Evolutionary conservation across 2,329 filamentous ascomycete species (phyloP).

Genomic region (Epichloe scottii): DNA sequence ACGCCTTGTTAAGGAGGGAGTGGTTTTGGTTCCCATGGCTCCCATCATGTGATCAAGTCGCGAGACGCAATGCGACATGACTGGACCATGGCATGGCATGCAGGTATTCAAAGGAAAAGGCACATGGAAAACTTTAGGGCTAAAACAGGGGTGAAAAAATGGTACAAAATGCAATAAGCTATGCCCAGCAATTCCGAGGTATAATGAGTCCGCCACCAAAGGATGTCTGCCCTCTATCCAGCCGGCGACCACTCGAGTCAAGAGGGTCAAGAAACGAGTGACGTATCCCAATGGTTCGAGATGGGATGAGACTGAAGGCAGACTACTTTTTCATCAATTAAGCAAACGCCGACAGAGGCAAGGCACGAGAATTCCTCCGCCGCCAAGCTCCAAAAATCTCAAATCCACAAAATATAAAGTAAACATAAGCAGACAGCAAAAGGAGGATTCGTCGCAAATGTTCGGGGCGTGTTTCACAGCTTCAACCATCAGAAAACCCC

Average conservation of each 20-base stretch:
- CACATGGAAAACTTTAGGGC: neutral
- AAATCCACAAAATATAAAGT: neutral
- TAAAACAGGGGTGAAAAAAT: neutral
- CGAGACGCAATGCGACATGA: neutral
- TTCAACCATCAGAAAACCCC: neutral
- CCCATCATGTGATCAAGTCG: neutral
- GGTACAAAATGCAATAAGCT: constrained; percentile 2
- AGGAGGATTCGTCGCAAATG: too few relatives aligned
- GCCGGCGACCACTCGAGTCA: neutral
- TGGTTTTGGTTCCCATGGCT: neutral
- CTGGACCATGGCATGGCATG: neutral
- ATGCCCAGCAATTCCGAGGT: constrained; percentile 5
- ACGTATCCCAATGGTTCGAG: neutral
- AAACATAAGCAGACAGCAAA: too few relatives aligned
- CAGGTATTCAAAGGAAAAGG: neutral
- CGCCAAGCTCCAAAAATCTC: neutral
- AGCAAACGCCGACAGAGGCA: neutral
- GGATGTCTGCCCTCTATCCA: neutral
- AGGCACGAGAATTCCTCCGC: neutral
- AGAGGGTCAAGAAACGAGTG: neutral
- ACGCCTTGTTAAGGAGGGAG: neutral
- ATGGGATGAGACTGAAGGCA: neutral
- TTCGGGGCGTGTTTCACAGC: neutral
- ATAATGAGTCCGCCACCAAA: constrained; percentile 1
- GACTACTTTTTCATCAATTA: neutral